A percentile compares a stretch with the other conserved stretches of the same genome.
phyloP scores from a whole-genome alignment of 768 basidiomycete genomes.

The Boletellus sp. region DNA sequence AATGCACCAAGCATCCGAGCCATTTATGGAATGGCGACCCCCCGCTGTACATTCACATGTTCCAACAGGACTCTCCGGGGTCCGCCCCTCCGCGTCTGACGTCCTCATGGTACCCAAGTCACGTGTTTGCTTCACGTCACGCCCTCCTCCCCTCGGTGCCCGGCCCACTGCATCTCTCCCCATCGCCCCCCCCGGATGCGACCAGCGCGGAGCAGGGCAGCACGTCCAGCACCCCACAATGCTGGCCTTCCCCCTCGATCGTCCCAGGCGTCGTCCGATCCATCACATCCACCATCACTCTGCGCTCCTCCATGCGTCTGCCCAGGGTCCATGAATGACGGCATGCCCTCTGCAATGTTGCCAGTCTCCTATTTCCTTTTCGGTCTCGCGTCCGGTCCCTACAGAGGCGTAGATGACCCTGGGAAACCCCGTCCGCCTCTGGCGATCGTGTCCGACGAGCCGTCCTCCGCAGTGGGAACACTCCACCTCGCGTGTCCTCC shows the following conservation, averaged over 20 bases:
- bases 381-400: too few species aligned
- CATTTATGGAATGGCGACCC: slow-evolving; percentile 13
- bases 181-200: too few species aligned
- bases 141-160: background rate
- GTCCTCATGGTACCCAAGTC: slow-evolving; percentile 17
- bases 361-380: too few species aligned
- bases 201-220: too few species aligned
- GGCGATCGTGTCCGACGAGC: slow-evolving; percentile 1
- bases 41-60: slow-evolving; percentile 28
- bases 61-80: slow-evolving; percentile 10
- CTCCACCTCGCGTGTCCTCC: background rate
- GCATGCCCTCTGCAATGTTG: too few species aligned
- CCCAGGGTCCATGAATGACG: too few species aligned
- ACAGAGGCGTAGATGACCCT: slow-evolving; percentile 2
- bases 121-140: background rate
- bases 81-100: slow-evolving; percentile 3
- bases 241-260: too few species aligned
- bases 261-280: too few species aligned
- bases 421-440: slow-evolving; percentile 2
- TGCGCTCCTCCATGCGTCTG: too few species aligned
- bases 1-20: slow-evolving; percentile 9
- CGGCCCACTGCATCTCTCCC: background rate
- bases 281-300: too few species aligned
- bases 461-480: slow-evolving; percentile 2
- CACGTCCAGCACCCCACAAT: too few species aligned